phyloP scores from a whole-genome alignment of 2,329 filamentous ascomycete genomes.

The Fusarium longipes region DNA sequence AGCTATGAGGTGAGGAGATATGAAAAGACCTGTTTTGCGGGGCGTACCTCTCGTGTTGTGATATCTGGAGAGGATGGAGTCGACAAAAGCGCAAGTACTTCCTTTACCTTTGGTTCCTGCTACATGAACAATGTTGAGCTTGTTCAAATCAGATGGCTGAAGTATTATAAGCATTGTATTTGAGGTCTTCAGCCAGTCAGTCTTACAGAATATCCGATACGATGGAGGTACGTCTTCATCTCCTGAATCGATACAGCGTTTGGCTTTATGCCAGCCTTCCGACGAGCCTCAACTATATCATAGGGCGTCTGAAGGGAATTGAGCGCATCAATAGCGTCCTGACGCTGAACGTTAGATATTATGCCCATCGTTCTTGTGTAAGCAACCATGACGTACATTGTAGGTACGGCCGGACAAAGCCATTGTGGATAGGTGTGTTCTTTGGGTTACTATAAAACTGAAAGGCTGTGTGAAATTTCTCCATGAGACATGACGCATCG shows the following conservation, averaged over 20 bases:
- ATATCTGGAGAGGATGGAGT: conserved; percentile 69
- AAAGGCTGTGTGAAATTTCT: conserved; percentile 42
- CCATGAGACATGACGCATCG: conserved; percentile 51
- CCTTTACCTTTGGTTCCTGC: conserved; percentile 84
- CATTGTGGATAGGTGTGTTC: conserved; percentile 44
- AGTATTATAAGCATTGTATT: not conserved
- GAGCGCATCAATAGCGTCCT: conserved; percentile 88
- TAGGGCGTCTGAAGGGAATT: conserved; percentile 94
- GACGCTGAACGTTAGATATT: conserved; percentile 16
- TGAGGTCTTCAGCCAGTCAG: not conserved
- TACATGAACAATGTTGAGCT: conserved; percentile 76
- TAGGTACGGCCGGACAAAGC: conserved; percentile 49
- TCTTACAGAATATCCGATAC: conserved; percentile 77
- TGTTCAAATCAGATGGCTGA: conserved; percentile 62
- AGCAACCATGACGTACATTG: conserved; percentile 43
- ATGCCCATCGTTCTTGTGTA: not conserved
- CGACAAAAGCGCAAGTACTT: conserved; percentile 75
- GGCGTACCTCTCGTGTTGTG: conserved; percentile 51
- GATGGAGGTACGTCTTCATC: conserved; percentile 80
- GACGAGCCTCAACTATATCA: conserved; percentile 80
- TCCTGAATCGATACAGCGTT: conserved; percentile 78
- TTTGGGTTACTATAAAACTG: conserved; percentile 30
- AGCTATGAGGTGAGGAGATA: conserved; percentile 74
- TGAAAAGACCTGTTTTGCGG: conserved; percentile 71
- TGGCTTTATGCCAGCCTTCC: conserved; percentile 76